Conservation (phyloP, 2,329 filamentous ascomycete species). For the Cryphonectria nitschkei region DNA sequence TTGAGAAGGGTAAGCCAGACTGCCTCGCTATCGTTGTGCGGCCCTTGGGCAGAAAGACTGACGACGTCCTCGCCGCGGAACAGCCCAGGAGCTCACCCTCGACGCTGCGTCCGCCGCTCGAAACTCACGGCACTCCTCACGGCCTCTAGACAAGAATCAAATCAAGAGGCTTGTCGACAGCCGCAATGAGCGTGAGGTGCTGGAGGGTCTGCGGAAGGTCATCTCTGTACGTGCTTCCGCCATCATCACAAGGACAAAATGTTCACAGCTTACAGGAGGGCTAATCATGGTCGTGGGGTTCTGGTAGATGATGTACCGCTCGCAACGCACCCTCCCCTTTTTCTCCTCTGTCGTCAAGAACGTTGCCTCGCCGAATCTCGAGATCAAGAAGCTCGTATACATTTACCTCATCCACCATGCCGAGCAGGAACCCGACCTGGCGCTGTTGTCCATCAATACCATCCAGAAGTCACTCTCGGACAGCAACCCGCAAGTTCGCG, state of each 20-base stretch:
- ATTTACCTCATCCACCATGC: slow-evolving; percentile 97
- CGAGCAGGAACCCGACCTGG: slow-evolving; percentile 92
- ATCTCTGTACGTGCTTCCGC: slow-evolving; percentile 68
- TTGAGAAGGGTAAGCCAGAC: slow-evolving; percentile 79
- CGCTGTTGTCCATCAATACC: slow-evolving; percentile 95
- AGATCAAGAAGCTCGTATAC: slow-evolving; percentile 98
- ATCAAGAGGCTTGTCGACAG: slow-evolving; percentile 96
- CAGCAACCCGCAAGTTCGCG: slow-evolving; percentile 84
- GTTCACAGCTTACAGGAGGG: neutral
- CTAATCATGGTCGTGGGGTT: neutral
- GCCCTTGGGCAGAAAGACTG: slow-evolving; percentile 20
- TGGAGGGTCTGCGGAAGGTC: slow-evolving; percentile 88
- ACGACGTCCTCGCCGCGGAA: slow-evolving; percentile 21
- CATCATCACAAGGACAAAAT: slow-evolving; percentile 10
- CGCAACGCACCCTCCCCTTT: slow-evolving; percentile 85
- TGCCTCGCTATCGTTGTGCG: neutral
- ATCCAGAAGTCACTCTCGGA: slow-evolving; percentile 98
- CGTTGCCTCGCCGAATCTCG: slow-evolving; percentile 88
- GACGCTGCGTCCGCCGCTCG: slow-evolving; percentile 92
- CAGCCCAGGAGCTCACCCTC: slow-evolving; percentile 94
- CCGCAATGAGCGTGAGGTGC: slow-evolving; percentile 86
- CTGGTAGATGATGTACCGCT: slow-evolving; percentile 87
- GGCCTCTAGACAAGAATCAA: slow-evolving; percentile 75
- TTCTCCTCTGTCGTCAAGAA: slow-evolving; percentile 99
- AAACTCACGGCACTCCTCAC: slow-evolving; percentile 62